A percentile compares a stretch with the other conserved stretches of the same genome.
Conservation (phyloP, 2,329 filamentous ascomycete genomes). For the Cercospora sojina region DNA sequence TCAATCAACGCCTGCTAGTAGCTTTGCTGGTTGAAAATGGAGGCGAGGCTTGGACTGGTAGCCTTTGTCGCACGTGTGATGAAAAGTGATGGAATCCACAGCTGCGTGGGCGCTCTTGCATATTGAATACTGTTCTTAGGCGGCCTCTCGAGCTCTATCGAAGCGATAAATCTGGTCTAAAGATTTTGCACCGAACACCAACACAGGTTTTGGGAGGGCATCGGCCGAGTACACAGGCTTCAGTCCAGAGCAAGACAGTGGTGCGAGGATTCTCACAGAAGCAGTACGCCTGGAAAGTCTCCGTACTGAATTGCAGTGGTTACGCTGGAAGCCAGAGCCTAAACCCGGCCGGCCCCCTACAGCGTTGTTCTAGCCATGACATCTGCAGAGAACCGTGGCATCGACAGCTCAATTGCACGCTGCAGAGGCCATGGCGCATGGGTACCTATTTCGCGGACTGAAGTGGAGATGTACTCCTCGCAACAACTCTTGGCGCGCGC, state of each 20-base stretch:
- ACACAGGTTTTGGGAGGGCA: background rate
- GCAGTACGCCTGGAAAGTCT: background rate
- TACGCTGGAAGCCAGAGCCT: background rate
- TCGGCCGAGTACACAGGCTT: background rate
- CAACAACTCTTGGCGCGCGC: background rate
- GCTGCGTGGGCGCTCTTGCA: background rate
- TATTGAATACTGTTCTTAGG: background rate
- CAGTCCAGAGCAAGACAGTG: background rate
- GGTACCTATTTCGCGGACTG: background rate
- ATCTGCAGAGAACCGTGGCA: background rate
- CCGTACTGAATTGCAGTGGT: background rate
- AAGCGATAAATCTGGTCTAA: background rate
- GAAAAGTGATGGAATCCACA: background rate
- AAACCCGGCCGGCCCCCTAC: background rate
- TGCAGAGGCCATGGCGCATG: background rate
- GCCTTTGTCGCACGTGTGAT: background rate
- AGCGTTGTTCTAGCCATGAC: background rate
- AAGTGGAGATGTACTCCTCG: background rate
- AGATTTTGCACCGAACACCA: background rate
- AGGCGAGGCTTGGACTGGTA: background rate
- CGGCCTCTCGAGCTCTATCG: background rate
- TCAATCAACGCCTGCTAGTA: constrained; percentile 3
- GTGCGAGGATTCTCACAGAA: background rate
- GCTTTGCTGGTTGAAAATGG: background rate
- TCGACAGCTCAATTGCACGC: background rate